Evolutionary conservation across 192 early-diverging fungal genomes (phyloP), one percentile per base, ranked within the genome.

Genomic region (Thamnidium elegans): DNA sequence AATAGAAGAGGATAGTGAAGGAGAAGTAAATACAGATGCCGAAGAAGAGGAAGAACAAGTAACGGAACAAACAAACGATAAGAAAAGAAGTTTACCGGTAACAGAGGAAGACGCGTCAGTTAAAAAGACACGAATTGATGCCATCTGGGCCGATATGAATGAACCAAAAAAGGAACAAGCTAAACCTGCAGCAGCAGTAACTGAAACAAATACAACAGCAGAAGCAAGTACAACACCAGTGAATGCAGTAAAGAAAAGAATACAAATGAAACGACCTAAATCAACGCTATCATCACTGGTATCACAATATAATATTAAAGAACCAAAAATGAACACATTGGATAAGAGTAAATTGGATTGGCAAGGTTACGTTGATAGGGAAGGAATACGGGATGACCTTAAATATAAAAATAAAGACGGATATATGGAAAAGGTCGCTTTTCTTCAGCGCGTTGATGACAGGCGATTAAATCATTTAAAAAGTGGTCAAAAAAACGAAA

Each of bases 341-440:
- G 88, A 90, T 32, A 84, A 89, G 64, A 84, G 83, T 17, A 87
- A 85, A 66, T 44, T 81, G 71, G 88, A 90, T 63, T 90, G 88
- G 88, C 78, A 83, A 39, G 68, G 69, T 21, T 86, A 79, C 72
- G 87, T 89, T 20, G 81, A 83, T 21, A 72, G 76, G 31, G 83
- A 82, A 55, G 86, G 87, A 5, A 84, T 87, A 51, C 78, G 73
- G 23, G 84, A 89, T 36, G 78, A 84, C 42, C 53, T 90, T 20
- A 83, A 86, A 56, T 81, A 82, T 62, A 76, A 78, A 32, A 86
- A 88, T 48, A 90, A 89, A 68, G 85, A 87, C 70, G 88, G 88
- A 66, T 89, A 86, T 54, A 74, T 89, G 73, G 88, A 89, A 45
- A 89, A 89, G 70, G 82, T 84, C 4, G 85, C 78, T 8, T 89